A percentile compares a stretch with the other conserved stretches of the same genome.
Evolutionary conservation across 441 rosid species (phyloP).

Genomic region (Sinapis alba): DNA sequence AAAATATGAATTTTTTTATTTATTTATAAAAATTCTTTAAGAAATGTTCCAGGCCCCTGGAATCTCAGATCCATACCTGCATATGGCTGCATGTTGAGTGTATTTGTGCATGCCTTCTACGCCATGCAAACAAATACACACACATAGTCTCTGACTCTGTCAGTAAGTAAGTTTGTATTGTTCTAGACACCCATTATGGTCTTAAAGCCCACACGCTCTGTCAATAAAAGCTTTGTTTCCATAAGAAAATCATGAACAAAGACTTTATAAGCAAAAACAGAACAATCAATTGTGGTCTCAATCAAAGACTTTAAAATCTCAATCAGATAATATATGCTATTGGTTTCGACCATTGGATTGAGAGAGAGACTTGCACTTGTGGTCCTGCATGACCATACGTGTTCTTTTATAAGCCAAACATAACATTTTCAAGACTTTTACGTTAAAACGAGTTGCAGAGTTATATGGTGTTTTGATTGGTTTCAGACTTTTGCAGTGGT

Average conservation of each 20-base stretch:
- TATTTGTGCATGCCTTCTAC: conserved; percentile 24
- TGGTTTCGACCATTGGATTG: conserved; percentile 25
- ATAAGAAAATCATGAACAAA: not conserved
- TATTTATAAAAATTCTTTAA: too few relatives aligned
- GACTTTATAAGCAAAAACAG: conserved; percentile 9
- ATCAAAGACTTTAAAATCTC: not conserved
- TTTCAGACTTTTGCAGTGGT: conserved; percentile 17
- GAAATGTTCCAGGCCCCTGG: too few relatives aligned
- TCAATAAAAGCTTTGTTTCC: conserved; percentile 14
- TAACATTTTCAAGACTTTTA: not conserved
- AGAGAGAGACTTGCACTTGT: conserved; percentile 18
- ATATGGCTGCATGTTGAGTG: conserved; percentile 18
- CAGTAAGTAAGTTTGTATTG: conserved; percentile 21
- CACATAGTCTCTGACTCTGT: conserved; percentile 17
- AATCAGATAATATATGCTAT: not conserved
- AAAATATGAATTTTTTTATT: too few relatives aligned
- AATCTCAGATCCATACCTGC: too few relatives aligned
- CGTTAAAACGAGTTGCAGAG: conserved; percentile 23
- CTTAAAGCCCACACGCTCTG: conserved; percentile 23
- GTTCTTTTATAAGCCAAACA: conserved; percentile 34
- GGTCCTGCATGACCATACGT: conserved; percentile 33
- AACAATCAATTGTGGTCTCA: conserved; percentile 15
- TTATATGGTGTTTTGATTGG: not conserved
- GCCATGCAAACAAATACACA: conserved; percentile 27
- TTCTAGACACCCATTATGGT: not conserved